Percentiles rank a stretch among this genome's conserved stretches.
phyloP scores from a whole-genome alignment of 768 basidiomycete species.

The Mycena floridula region DNA sequence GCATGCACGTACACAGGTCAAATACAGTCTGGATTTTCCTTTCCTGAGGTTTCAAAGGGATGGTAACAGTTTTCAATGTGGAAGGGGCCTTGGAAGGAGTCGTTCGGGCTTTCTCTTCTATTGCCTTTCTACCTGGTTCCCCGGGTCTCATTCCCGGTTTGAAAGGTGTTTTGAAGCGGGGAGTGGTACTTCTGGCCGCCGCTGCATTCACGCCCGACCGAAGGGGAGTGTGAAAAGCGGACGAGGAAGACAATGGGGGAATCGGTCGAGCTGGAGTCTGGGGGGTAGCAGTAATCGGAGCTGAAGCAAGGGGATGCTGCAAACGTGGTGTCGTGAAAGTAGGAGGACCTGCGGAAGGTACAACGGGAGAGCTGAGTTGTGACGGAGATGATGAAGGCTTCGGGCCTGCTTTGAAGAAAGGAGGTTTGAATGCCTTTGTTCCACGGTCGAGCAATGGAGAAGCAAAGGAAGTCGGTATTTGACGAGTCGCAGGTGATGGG shows the following conservation, averaged over 20 bases:
- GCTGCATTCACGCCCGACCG: conserved; percentile 5
- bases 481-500: background rate
- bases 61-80: background rate
- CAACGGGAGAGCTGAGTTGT: conserved; percentile 24
- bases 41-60: background rate
- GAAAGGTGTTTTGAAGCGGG: conserved; percentile 59
- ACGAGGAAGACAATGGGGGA: conserved; percentile 5
- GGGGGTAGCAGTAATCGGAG: conserved; percentile 17
- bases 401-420: conserved; percentile 7
- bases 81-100: background rate
- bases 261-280: conserved; percentile 3
- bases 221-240: conserved; percentile 12
- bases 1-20: conserved; percentile 41
- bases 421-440: conserved; percentile 19
- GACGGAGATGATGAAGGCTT: conserved; percentile 2
- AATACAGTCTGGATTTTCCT: too few species aligned
- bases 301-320: conserved; percentile 28
- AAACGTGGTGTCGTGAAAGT: conserved; percentile 20
- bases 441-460: conserved; percentile 4
- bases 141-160: conserved; percentile 45
- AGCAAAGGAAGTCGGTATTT: background rate
- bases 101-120: conserved; percentile 15
- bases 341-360: conserved; percentile 14
- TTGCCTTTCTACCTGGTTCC: conserved; percentile 28
- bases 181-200: conserved; percentile 20